Percentiles rank a stretch among this genome's conserved stretches.
Evolutionary conservation across 2,329 filamentous ascomycete species (phyloP).

Genomic region (Fusarium tupiense): DNA sequence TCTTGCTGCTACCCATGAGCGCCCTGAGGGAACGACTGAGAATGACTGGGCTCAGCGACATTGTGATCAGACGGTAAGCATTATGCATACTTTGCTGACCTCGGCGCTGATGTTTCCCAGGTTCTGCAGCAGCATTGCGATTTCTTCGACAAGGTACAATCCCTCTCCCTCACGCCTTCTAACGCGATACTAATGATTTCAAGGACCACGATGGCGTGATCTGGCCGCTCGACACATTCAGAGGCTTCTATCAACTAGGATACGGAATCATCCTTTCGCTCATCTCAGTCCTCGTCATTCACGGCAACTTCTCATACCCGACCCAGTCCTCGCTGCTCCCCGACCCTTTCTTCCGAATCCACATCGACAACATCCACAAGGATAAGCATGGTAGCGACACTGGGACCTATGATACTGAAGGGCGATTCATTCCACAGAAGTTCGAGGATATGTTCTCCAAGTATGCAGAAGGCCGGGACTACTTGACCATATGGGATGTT

Average conservation of each 20-base stretch:
- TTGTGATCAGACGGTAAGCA: accelerated
- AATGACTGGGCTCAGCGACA: background rate
- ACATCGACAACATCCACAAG: background rate
- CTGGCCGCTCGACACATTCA: background rate
- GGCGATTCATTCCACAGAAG: background rate
- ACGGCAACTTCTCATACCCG: background rate
- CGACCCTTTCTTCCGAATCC: accelerated
- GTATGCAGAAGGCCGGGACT: background rate
- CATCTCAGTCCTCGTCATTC: accelerated
- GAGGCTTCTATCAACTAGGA: accelerated
- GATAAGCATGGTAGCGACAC: background rate
- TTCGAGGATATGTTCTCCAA: background rate
- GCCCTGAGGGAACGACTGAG: background rate
- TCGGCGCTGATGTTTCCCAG: accelerated
- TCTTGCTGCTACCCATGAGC: background rate
- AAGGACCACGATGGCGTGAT: background rate
- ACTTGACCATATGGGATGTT: background rate
- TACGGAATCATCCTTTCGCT: accelerated
- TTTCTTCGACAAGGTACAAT: background rate
- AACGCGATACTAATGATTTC: accelerated
- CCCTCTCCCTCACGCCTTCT: accelerated
- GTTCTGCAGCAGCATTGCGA: background rate
- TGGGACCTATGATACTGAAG: background rate
- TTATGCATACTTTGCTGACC: accelerated
- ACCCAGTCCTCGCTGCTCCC: background rate